Evolutionary conservation across 2,329 filamentous ascomycete species (phyloP).

Genomic region (Colletotrichum melonis): DNA sequence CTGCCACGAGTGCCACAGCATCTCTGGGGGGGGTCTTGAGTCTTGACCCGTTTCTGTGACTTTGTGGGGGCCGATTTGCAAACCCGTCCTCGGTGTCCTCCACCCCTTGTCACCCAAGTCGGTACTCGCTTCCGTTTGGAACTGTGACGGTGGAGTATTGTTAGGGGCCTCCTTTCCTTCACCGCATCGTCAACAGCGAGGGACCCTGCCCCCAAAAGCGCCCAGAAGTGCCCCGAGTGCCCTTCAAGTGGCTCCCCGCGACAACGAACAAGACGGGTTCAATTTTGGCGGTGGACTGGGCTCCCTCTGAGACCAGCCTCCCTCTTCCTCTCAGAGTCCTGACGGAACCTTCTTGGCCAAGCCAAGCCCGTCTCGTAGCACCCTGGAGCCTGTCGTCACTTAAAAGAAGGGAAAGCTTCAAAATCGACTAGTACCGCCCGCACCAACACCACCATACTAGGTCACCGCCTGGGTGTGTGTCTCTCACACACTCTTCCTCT

Average conservation of each 20-base stretch:
- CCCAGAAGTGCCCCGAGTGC: conserved; percentile 25
- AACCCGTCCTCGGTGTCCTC: conserved; percentile 15
- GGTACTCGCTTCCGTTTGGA: conserved; percentile 30
- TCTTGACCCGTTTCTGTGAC: not conserved
- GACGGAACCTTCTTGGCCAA: not conserved
- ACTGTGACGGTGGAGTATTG: conserved; percentile 25
- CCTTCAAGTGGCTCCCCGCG: conserved; percentile 9
- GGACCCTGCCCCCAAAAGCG: conserved; percentile 13
- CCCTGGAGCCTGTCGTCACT: conserved; percentile 28
- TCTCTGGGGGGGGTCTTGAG: not conserved
- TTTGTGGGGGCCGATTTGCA: conserved; percentile 19
- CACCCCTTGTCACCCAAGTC: conserved; percentile 29
- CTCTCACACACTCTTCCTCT: conserved; percentile 7
- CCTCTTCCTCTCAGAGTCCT: not conserved
- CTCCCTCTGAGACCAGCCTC: conserved; percentile 32
- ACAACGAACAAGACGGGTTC: conserved; percentile 5
- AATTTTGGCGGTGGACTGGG: conserved; percentile 27
- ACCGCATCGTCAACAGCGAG: conserved; percentile 33
- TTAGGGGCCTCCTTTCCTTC: conserved; percentile 31
- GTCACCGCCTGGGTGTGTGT: conserved; percentile 29
- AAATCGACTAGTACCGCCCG: conserved; percentile 16
- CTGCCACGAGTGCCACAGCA: not conserved
- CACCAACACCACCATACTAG: conserved; percentile 19
- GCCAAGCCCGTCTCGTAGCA: not conserved
- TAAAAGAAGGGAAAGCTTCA: conserved; percentile 25